A percentile compares a stretch with the other conserved stretches of the same genome.
Conservation (phyloP, 2,329 filamentous ascomycete species). For the Rhinocladiella similis region DNA sequence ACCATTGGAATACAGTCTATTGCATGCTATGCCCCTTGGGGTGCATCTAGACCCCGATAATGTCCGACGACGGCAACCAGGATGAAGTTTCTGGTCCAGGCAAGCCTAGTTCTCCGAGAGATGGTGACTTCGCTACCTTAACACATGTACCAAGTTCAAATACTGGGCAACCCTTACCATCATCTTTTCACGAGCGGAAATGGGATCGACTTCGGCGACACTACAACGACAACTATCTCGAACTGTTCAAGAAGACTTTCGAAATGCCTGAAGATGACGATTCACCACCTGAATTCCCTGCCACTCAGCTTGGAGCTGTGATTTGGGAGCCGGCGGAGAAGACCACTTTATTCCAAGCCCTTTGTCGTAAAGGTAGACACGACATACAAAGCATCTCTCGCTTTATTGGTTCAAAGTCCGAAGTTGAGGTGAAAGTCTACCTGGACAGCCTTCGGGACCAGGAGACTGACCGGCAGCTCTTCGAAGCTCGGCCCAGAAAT, state of each 20-base stretch:
- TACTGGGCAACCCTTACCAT: too few species aligned
- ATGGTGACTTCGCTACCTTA: too few species aligned
- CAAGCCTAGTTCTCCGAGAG: too few species aligned
- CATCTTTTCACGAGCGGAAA: constrained; percentile 14
- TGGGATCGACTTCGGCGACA: constrained; percentile 25
- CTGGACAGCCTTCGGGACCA: constrained; percentile 61
- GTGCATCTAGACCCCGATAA: too few species aligned
- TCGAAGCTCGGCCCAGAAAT: constrained; percentile 35
- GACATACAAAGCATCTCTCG: constrained; percentile 63
- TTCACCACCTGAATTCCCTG: constrained; percentile 1
- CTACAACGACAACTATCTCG: constrained; percentile 53
- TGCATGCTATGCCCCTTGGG: too few species aligned
- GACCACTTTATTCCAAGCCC: constrained; percentile 63
- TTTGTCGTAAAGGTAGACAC: constrained; percentile 64
- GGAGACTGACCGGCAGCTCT: constrained; percentile 42
- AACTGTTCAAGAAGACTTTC: constrained; percentile 51
- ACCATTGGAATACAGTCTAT: too few species aligned
- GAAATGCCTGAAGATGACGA: background rate
- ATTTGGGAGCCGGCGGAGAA: constrained; percentile 74
- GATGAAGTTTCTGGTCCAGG: too few species aligned
- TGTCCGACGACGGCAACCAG: too few species aligned
- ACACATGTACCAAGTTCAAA: too few species aligned
- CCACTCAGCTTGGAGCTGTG: constrained; percentile 65
- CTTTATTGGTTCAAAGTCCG: constrained; percentile 69
- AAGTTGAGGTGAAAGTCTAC: constrained; percentile 72